These are phyloP conservation scores for Vitis labrusca DNA, from an alignment of 164 flowering plant genomes.

Conservation along the genomic window DNA sequence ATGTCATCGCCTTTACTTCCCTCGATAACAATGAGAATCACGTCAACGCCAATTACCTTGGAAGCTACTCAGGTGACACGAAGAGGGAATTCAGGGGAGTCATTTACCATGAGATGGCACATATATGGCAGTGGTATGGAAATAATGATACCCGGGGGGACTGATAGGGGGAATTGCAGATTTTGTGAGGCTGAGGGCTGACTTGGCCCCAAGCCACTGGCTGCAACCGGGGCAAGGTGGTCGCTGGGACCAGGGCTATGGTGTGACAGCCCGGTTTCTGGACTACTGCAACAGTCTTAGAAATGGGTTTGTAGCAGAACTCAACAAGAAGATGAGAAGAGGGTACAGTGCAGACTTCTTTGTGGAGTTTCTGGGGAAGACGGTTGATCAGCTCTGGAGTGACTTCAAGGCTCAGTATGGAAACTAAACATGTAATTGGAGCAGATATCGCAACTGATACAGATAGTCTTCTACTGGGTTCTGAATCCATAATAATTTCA, in stretches of 20 bases:
- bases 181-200: constrained; percentile 23
- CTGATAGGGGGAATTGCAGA: constrained; percentile 40
- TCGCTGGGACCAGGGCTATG: constrained; percentile 35
- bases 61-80: constrained; percentile 20
- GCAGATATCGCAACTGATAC: constrained; percentile 23
- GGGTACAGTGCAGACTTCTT: constrained; percentile 51
- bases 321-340: constrained; percentile 55
- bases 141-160: constrained; percentile 19
- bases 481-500: too few relatives aligned
- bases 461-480: not conserved
- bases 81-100: constrained; percentile 24
- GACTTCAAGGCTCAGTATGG: constrained; percentile 66
- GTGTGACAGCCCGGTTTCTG: constrained; percentile 43
- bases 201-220: constrained; percentile 21
- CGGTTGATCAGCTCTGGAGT: constrained; percentile 59
- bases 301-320: constrained; percentile 59
- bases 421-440: constrained; percentile 1
- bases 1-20: constrained; percentile 15
- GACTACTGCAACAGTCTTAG: constrained; percentile 56
- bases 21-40: constrained; percentile 18
- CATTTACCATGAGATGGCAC: constrained; percentile 34
- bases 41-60: constrained; percentile 18
- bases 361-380: constrained; percentile 55
- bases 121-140: constrained; percentile 39
- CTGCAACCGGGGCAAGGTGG: constrained; percentile 22